These are phyloP conservation scores for Aspergillus texensis DNA, from an alignment of 2,329 filamentous ascomycete species.

Conservation along the genomic window DNA sequence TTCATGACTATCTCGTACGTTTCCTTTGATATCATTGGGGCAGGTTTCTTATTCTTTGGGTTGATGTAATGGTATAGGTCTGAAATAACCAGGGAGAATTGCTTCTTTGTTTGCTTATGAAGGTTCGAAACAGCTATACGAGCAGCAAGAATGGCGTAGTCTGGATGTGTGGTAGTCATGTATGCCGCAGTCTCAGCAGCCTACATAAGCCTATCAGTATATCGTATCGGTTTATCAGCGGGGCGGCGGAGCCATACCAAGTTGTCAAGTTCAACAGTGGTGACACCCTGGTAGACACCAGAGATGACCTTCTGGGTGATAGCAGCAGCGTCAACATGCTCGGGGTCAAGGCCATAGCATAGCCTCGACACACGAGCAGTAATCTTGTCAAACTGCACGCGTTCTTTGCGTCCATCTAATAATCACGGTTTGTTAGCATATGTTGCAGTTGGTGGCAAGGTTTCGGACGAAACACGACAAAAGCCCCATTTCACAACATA, in stretches of 20 bases:
- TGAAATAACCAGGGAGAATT: conserved; percentile 92
- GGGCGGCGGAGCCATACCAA: conserved; percentile 63
- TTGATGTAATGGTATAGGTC: conserved; percentile 97
- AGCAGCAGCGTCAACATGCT: conserved; percentile 94
- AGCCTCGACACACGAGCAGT: conserved; percentile 95
- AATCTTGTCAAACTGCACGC: conserved; percentile 99
- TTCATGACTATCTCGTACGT: conserved; percentile 94
- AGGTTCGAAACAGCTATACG: conserved; percentile 99
- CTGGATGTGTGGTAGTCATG: conserved; percentile 99
- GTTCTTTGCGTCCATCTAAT: conserved; percentile 97
- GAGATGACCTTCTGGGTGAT: conserved; percentile 99
- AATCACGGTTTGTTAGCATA: conserved; percentile 23
- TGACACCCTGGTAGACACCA: conserved; percentile 97
- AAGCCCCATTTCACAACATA: background rate
- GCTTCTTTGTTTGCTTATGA: conserved; percentile 99
- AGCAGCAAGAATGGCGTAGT: conserved; percentile 97
- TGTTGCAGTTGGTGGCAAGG: conserved; percentile 22
- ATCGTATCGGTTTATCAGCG: background rate
- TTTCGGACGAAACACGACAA: background rate
- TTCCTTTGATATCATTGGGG: conserved; percentile 92
- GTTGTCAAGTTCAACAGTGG: conserved; percentile 94
- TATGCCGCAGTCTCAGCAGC: conserved; percentile 98
- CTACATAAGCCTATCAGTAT: conserved; percentile 52
- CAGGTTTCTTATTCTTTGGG: conserved; percentile 79
- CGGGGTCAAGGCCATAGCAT: conserved; percentile 94